A percentile compares a stretch with the other conserved stretches of the same genome.
Evolutionary conservation across 495 filamentous ascomycete genomes (phyloP).

Genomic region (Podospora anserina): DNA sequence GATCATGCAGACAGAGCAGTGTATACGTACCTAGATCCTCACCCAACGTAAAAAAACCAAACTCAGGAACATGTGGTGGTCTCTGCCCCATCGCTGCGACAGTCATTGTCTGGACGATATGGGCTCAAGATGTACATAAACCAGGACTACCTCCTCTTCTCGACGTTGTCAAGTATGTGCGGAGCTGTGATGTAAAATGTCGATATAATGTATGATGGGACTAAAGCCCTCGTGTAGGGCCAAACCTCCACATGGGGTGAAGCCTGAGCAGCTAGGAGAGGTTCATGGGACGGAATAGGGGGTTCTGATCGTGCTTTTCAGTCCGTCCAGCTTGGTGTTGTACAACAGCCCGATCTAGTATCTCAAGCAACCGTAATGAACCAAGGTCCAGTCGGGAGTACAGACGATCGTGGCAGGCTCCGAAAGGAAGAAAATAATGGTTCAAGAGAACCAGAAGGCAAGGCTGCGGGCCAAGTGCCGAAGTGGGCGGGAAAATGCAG

Average conservation of each 20-base stretch:
- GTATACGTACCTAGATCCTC: neutral
- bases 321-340: neutral
- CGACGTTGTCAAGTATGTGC: neutral
- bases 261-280: neutral
- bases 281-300: neutral
- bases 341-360: neutral
- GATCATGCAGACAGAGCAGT: neutral
- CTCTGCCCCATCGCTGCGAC: neutral
- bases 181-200: neutral
- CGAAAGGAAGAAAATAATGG: neutral
- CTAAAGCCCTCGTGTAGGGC: neutral
- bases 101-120: neutral
- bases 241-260: neutral
- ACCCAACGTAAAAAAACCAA: neutral
- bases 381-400: neutral
- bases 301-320: neutral
- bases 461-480: neutral
- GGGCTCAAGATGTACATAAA: neutral
- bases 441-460: neutral
- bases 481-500: neutral
- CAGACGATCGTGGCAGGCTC: neutral
- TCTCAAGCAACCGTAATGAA: neutral
- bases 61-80: neutral
- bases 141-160: neutral
- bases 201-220: neutral